These are phyloP conservation scores for Staphylotrichum longicolle DNA, from an alignment of 495 filamentous ascomycete species.

Conservation along the genomic window DNA sequence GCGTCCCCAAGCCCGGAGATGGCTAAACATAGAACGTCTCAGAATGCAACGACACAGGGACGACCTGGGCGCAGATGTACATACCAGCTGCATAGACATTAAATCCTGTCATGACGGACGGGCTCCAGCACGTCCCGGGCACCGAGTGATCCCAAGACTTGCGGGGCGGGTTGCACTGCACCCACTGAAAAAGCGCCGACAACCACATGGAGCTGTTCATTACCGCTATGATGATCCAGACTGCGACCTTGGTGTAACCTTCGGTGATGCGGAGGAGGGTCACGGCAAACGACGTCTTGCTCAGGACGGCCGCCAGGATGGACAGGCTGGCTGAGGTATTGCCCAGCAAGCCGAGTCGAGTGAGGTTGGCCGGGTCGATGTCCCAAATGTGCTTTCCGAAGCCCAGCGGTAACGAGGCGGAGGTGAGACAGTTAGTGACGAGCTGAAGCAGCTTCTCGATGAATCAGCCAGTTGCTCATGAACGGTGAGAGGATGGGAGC, in stretches of 20 bases:
- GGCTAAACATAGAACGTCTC: slow-evolving; percentile 23
- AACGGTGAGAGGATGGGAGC: neutral
- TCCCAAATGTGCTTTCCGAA: slow-evolving; percentile 25
- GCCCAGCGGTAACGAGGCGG: slow-evolving; percentile 24
- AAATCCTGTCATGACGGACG: slow-evolving; percentile 17
- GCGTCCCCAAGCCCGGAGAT: slow-evolving; percentile 41
- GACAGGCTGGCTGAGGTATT: slow-evolving; percentile 20
- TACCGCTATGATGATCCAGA: slow-evolving; percentile 32
- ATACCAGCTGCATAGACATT: slow-evolving; percentile 2
- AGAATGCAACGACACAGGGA: neutral
- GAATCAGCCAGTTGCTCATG: neutral
- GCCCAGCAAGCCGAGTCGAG: slow-evolving; percentile 20
- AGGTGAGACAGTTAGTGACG: slow-evolving; percentile 25
- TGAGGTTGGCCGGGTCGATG: slow-evolving; percentile 14
- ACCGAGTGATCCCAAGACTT: slow-evolving; percentile 23
- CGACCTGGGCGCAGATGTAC: neutral
- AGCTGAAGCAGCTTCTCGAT: neutral
- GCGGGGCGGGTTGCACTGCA: slow-evolving; percentile 32
- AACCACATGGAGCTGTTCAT: slow-evolving; percentile 33
- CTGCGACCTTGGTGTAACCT: slow-evolving; percentile 17
- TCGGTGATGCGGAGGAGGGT: slow-evolving; percentile 35
- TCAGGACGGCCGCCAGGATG: slow-evolving; percentile 35
- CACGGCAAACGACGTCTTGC: slow-evolving; percentile 40
- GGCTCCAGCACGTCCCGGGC: slow-evolving; percentile 24
- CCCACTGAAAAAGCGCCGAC: slow-evolving; percentile 26